Percentiles rank a stretch among this genome's conserved stretches.
Conservation (phyloP, 495 filamentous ascomycete species). For the Aspergillus sclerotioniger region DNA sequence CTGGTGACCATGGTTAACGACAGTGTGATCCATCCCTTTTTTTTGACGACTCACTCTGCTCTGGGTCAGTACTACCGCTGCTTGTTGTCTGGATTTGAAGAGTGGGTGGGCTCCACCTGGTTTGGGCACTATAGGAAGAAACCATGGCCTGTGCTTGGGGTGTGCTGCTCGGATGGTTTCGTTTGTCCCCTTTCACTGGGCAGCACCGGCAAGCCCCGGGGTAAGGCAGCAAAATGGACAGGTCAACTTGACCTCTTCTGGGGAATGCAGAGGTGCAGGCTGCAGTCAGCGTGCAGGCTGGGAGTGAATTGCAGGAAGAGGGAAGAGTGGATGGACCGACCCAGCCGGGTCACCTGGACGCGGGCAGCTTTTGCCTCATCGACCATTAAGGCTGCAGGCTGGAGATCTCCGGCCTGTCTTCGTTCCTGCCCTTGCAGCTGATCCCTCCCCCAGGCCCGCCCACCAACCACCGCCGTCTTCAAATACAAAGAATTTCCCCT, state of each 20-base stretch:
- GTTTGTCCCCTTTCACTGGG: background rate
- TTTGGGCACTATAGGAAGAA: background rate
- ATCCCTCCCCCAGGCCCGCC: conserved; percentile 1
- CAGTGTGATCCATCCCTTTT: background rate
- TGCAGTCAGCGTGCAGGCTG: too few species aligned
- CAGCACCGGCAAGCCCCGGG: background rate
- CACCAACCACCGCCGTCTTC: conserved; percentile 1
- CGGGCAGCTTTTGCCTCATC: too few species aligned
- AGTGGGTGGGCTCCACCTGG: background rate
- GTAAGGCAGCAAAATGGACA: background rate
- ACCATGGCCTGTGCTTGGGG: background rate
- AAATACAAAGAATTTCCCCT: conserved; percentile 1
- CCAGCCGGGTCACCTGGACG: background rate
- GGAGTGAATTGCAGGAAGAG: too few species aligned
- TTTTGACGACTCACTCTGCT: background rate
- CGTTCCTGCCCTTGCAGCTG: conserved; percentile 12
- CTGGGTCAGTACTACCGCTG: background rate
- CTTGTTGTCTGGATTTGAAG: background rate
- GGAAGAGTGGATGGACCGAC: background rate
- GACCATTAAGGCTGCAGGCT: conserved; percentile 6
- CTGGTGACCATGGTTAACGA: background rate
- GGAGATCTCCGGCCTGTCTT: conserved; percentile 3
- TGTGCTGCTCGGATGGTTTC: background rate
- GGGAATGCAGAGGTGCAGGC: too few species aligned
- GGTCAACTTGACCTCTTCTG: background rate